Base-by-base conservation (phyloP, 768 basidiomycete genomes). In the Termitomyces sp. region DNA sequence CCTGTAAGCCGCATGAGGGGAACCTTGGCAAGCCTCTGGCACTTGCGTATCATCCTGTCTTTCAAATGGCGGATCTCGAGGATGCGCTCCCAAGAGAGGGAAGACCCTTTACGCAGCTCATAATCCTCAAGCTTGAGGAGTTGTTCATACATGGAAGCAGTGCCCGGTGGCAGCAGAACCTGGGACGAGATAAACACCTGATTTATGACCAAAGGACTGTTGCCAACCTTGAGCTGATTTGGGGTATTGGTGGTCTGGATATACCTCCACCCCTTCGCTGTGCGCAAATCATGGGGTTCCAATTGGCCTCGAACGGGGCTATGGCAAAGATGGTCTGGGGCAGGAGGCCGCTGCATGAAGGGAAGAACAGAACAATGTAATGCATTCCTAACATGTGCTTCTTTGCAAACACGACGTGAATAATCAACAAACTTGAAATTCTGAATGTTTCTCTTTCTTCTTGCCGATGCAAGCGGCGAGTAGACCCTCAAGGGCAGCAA, bases 1-100 rank as follows among this genome's bases (percentile, higher is more conserved):
- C 55, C 57, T 5, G 45, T 21, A 37, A 50, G 39, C 23, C 47
- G 54, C 16, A 39, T 12, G 16, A 74, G 66, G 12, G 78, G 71
- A 54, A 69, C 69, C 59, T 78, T 82, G 44, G 81, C 79, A 43
- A 89, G 71, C 54, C 84, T 81, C 61, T 83, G 82, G 66, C 86
- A 89, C 64, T 89, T 90, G 68, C 87, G 84, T 59, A 89, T 83
- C 87, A 89, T 88, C 57, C 88, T 80, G 67, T 90, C 88, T 73
- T 90, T 90, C 64, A 90, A 75, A 60, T 83, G 88, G 14, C 88
- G 86, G 47, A 90, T 86, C 66, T 88, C 79, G 59, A 87, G 73
- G 63, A 90, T 79, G 59, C 83, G 81, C 47, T 86, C 80, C 86
- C 85, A 89, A 56, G 81, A 79, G 21, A 84, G 75, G 34, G 71